Conservation (phyloP, 2,329 filamentous ascomycete species). For the Botrytis aclada region DNA sequence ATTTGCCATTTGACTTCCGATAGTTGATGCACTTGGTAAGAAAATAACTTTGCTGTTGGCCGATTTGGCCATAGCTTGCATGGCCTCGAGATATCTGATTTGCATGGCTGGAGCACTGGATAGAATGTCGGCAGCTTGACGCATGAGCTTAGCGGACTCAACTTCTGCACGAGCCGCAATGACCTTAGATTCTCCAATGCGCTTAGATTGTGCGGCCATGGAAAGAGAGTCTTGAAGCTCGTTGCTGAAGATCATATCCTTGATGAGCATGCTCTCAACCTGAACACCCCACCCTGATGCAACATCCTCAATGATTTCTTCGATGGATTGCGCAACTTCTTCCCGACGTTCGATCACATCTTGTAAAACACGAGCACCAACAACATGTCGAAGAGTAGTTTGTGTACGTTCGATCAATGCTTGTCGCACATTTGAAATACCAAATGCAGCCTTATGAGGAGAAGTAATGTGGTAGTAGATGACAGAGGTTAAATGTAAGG, state of each 20-base stretch:
- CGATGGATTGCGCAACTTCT: conserved; percentile 91
- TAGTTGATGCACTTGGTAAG: conserved; percentile 57
- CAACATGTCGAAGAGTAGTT: conserved; percentile 93
- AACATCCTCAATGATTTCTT: conserved; percentile 96
- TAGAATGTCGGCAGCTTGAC: conserved; percentile 89
- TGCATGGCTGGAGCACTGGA: conserved; percentile 94
- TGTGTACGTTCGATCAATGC: conserved; percentile 98
- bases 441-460: conserved; percentile 95
- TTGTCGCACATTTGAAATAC: conserved; percentile 89
- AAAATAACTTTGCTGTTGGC: conserved; percentile 88
- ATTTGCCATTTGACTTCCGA: conserved; percentile 56
- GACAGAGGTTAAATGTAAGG: conserved; percentile 86
- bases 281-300: conserved; percentile 91
- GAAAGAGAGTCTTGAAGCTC: conserved; percentile 94
- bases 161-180: conserved; percentile 97
- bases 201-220: conserved; percentile 98
- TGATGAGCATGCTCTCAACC: conserved; percentile 98
- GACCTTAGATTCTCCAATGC: conserved; percentile 97
- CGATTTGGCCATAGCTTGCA: conserved; percentile 97
- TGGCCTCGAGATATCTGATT: conserved; percentile 95
- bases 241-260: conserved; percentile 96
- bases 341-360: conserved; percentile 98
- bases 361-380: conserved; percentile 91
- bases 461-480: conserved; percentile 98
- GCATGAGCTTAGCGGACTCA: conserved; percentile 90